A percentile compares a stretch with the other conserved stretches of the same genome.
phyloP scores from a whole-genome alignment of 768 basidiomycete species.

The Collybiopsis confluens region DNA sequence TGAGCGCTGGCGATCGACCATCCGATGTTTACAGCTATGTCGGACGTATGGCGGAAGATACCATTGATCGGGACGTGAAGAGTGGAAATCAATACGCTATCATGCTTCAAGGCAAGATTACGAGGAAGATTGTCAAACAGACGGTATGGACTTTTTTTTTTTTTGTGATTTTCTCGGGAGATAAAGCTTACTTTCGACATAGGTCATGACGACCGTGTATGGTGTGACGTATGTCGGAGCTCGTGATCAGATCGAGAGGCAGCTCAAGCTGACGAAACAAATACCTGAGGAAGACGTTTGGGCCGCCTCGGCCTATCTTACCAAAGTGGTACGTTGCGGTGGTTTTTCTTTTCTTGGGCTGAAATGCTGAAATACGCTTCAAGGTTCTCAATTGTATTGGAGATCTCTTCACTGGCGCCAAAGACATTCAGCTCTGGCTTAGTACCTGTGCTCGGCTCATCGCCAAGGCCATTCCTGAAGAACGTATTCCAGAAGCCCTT shows the following conservation, averaged over 20 bases:
- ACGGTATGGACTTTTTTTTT: conserved; percentile 76
- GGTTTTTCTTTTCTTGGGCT: background rate
- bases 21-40: conserved; percentile 96
- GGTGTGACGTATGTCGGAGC: conserved; percentile 96
- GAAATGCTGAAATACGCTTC: background rate
- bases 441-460: conserved; percentile 80
- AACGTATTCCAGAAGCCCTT: conserved; percentile 50
- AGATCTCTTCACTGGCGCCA: conserved; percentile 90
- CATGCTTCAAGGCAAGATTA: conserved; percentile 70
- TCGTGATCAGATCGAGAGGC: conserved; percentile 88
- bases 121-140: conserved; percentile 96
- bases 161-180: background rate
- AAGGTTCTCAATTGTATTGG: conserved; percentile 80
- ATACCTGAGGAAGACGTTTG: conserved; percentile 73
- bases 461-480: conserved; percentile 77
- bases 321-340: conserved; percentile 54
- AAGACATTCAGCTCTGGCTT: conserved; percentile 88
- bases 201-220: conserved; percentile 99
- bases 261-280: conserved; percentile 73
- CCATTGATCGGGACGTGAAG: conserved; percentile 52
- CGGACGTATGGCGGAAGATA: conserved; percentile 75
- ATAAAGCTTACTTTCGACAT: background rate
- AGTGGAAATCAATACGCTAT: conserved; percentile 51
- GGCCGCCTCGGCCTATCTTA: conserved; percentile 71
- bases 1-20: conserved; percentile 77